Base-by-base conservation (phyloP, 352 stramenopile species). In the Pythium sukuiense region DNA sequence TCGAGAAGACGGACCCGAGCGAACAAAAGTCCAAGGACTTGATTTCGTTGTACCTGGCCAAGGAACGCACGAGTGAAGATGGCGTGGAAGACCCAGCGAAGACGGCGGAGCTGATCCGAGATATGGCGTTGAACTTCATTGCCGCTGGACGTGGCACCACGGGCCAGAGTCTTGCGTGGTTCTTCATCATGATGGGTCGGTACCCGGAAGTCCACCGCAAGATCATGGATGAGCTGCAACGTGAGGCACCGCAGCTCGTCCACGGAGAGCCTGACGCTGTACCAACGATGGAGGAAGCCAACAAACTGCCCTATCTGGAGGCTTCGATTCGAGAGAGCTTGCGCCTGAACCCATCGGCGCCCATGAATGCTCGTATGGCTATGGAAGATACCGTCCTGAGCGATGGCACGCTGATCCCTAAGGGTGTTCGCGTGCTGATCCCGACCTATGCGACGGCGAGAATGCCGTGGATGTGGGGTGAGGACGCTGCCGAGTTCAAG, bases 101-200 rank as follows among this genome's bases (percentile, higher is more conserved):
- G 4, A 58, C 69, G 2, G 67, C 76, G 29, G 70, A 69, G 16
- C 61, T 76, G 41, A 73, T 95, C 39, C 77, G 79, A 9, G 80
- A 94, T 48, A 84, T 93, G 65, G 70, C 85, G 20, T 73, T 97
- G 43, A 89, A 78, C 63, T 93, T 96, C 50, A 69, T 96, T 35
- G 73, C 88, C n/a, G 88, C 87, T 45, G 87, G 87, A 1, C 67
- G 83, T 0, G 88, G 92, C 60, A 93, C 89, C 9, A 96, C 88
- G 0, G 77, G 87, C 1, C 74, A 87, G 55, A 87, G 72, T 9
- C 73, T 97, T 50, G 67, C 73, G 5, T 97, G 89, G 88, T 81
- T 90, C 39, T 55, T 96, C 27, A 77, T 93, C 43, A 83, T 92
- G 70, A 69, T 97, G 54, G 85, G 80, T 33, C 74, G 76, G 5